Evolutionary conservation across 352 stramenopile species (phyloP).

Genomic region (Globisporangium spiculum): DNA sequence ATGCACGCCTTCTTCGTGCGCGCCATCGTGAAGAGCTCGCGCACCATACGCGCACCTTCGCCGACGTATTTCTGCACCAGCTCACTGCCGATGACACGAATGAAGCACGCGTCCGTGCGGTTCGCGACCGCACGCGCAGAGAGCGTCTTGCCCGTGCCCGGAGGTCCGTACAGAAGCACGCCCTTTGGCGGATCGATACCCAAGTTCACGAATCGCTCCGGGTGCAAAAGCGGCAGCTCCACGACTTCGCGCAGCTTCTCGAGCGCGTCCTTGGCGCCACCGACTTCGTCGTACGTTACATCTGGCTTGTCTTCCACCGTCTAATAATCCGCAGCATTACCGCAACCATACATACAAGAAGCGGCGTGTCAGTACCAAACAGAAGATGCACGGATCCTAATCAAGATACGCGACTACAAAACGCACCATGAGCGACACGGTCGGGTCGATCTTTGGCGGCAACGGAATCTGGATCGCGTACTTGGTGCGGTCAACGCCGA

Average conservation of each 20-base stretch:
- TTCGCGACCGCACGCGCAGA: slow-evolving; percentile 97
- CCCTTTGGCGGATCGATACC: slow-evolving; percentile 99
- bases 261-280: slow-evolving; percentile 97
- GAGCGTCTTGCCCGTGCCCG: slow-evolving; percentile 97
- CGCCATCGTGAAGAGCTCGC: slow-evolving; percentile 99
- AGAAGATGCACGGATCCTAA: not conserved
- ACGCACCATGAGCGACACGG: slow-evolving; percentile 84
- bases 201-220: slow-evolving; percentile 98
- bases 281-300: slow-evolving; percentile 99
- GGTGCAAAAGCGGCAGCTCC: slow-evolving; percentile 97
- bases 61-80: slow-evolving; percentile 99
- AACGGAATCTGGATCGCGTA: slow-evolving; percentile 98
- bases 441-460: slow-evolving; percentile 99
- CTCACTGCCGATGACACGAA: slow-evolving; percentile 98
- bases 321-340: slow-evolving; percentile 48
- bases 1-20: slow-evolving; percentile 98
- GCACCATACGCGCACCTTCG: slow-evolving; percentile 98
- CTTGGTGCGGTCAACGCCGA: slow-evolving; percentile 97
- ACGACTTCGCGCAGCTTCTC: slow-evolving; percentile 99
- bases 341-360: not conserved
- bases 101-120: slow-evolving; percentile 99
- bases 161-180: slow-evolving; percentile 97
- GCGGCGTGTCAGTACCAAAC: slow-evolving; percentile 4
- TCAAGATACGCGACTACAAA: not conserved
- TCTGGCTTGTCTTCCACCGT: slow-evolving; percentile 99